Percentiles rank a stretch among this genome's conserved stretches.
These are phyloP conservation scores for Porogramme epimiltina DNA, from an alignment of 1,284 basidiomycete genomes.

Conservation along the genomic window DNA sequence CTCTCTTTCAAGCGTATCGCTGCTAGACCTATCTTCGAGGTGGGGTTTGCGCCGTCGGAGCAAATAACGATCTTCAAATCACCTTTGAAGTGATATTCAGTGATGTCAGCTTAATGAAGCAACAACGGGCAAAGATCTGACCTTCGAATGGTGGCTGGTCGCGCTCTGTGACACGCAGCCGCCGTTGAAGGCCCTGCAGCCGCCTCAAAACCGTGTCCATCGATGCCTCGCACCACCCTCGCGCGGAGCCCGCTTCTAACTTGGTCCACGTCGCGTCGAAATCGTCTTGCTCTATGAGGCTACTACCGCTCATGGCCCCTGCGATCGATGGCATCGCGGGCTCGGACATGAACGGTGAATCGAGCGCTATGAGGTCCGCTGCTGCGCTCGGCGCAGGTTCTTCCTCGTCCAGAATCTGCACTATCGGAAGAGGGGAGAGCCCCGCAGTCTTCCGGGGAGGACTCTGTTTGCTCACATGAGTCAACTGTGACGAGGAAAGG, in stretches of 20 bases:
- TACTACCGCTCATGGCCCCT: conserved; percentile 14
- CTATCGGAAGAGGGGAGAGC: conserved; percentile 20
- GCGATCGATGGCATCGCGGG: conserved; percentile 26
- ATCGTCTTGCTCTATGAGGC: conserved; percentile 33
- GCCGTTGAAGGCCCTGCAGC: conserved; percentile 49
- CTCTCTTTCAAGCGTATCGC: conserved; percentile 60
- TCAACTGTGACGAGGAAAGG: not conserved
- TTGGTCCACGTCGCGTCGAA: conserved; percentile 61
- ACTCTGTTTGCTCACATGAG: conserved; percentile 8
- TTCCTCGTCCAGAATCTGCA: conserved; percentile 28
- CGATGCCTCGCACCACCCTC: conserved; percentile 68
- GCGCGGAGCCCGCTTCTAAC: conserved; percentile 44
- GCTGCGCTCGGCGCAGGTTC: conserved; percentile 37
- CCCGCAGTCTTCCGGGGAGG: conserved; percentile 15
- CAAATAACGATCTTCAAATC: conserved; percentile 62
- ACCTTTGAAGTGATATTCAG: conserved; percentile 39
- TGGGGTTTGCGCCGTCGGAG: conserved; percentile 1
- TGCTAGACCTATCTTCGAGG: conserved; percentile 30
- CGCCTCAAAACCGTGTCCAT: conserved; percentile 52
- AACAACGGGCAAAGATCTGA: conserved; percentile 13
- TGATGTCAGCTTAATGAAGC: not conserved
- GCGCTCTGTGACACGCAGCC: conserved; percentile 51
- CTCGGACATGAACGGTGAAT: conserved; percentile 64
- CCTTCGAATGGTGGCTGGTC: conserved; percentile 64
- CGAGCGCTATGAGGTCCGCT: conserved; percentile 66